Evolutionary conservation across 306 rosid species (phyloP), one percentile per base, ranked within the genome.

Genomic region (Corylus heterophylla): DNA sequence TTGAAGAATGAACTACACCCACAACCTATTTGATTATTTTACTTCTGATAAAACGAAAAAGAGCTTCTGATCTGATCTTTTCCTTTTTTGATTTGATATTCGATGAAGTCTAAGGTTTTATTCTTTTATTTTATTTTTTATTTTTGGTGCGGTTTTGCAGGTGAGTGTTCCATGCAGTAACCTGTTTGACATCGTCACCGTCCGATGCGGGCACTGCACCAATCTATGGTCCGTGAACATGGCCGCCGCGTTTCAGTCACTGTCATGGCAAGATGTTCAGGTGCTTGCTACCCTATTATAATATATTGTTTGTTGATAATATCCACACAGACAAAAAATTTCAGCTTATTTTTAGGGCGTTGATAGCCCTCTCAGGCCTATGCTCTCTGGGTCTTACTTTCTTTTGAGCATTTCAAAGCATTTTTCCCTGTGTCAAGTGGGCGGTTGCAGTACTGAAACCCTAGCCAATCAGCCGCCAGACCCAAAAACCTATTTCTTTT

Each of bases 151-250:
- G 11, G 27, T 3, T 67, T 14, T 39, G 83, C 92, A 96, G 99
- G 99, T 96, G 89, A 96, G 99, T 80, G 99, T 96, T 89, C 99
- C 99, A 93, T 96, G 96, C 98, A 90, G 90, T 75, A 93, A 85
- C 85, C 80, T 96, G 62, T 85, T 90, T 75, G 99, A 96, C 87
- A 93, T 91, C 11, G 99, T 96, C 88, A 96, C 99, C 73, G 98
- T 96, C 81, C 93, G 99, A 88, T 96, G 99, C 75, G 99, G 99
- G 22, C 99, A 93, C 92, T 96, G 99, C 89, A 90, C 93, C 75
- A 96, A 96, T 90, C 88, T 96, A n/a, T 96, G 97, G 99, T 91
- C 99, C 77, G 98, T 96, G 76, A 96, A 96, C 84, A 96, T 96
- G 99, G 98, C 98, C 66, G 98, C 98, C 10, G 97, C 99, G 62